Percentiles rank a stretch among this genome's conserved stretches.
phyloP scores from a whole-genome alignment of 2,329 filamentous ascomycete species.

The Neobulgaria alba region DNA sequence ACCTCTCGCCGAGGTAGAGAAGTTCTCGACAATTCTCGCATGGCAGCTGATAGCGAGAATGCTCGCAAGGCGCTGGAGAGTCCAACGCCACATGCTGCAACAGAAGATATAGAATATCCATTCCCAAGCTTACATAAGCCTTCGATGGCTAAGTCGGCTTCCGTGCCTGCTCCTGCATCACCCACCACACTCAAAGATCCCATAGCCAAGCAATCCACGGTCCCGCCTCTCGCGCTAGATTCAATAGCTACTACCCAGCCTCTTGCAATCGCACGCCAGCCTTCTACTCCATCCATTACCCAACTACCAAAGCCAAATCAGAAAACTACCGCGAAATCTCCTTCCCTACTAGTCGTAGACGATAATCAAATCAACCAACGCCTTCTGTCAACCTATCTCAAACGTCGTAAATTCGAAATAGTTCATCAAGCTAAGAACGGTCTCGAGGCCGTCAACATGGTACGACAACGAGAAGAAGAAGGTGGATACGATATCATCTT shows the following conservation, averaged over 20 bases:
- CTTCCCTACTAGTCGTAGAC: conserved; percentile 32
- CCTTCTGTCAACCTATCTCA: conserved; percentile 30
- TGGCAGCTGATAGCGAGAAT: conserved; percentile 27
- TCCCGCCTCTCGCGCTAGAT: neutral
- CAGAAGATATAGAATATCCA: conserved; percentile 25
- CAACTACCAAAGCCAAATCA: neutral
- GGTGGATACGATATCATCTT: conserved; percentile 35
- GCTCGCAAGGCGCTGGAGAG: conserved; percentile 27
- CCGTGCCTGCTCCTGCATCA: neutral
- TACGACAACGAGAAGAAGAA: neutral
- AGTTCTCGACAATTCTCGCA: conserved; percentile 26
- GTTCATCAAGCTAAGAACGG: conserved; percentile 38
- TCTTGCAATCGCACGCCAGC: neutral
- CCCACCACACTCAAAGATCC: neutral
- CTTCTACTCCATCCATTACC: too few relatives aligned
- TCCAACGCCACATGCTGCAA: conserved; percentile 22
- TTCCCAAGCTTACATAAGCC: too few relatives aligned
- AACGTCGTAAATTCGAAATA: conserved; percentile 31
- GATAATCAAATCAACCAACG: conserved; percentile 36
- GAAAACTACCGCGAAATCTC: neutral
- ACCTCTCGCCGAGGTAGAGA: conserved; percentile 17
- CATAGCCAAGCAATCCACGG: neutral
- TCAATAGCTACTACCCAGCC: neutral
- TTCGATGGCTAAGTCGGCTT: too few relatives aligned
- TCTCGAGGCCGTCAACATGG: conserved; percentile 34